These are phyloP conservation scores for Diversispora eburnea DNA, from an alignment of 192 early-diverging fungal species.

Conservation along the genomic window DNA sequence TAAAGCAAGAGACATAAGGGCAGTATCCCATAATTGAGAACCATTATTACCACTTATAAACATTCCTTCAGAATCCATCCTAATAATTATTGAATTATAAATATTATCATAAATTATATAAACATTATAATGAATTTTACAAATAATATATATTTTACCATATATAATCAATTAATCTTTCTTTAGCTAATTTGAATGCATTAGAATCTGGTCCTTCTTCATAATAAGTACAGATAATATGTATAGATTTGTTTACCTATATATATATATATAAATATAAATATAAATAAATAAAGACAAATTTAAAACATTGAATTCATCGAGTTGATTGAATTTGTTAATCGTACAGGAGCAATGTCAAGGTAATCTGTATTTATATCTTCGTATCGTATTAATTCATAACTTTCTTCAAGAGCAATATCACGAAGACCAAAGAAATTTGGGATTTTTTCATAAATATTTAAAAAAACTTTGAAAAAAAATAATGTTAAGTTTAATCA, in stretches of 20 bases:
- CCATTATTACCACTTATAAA: constrained; percentile 96
- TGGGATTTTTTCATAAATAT: constrained; percentile 73
- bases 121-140: neutral
- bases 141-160: constrained; percentile 56
- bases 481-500: neutral
- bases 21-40: constrained; percentile 94
- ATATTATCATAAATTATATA: neutral
- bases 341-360: constrained; percentile 85
- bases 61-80: constrained; percentile 82
- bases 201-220: constrained; percentile 81
- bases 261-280: neutral
- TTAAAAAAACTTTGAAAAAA: constrained; percentile 41
- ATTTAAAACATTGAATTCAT: neutral
- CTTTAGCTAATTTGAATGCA: constrained; percentile 70
- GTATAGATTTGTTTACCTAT: constrained; percentile 78
- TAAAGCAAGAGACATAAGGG: constrained; percentile 81
- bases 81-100: constrained; percentile 6
- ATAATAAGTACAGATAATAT: constrained; percentile 84
- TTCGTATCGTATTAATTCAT: constrained; percentile 83
- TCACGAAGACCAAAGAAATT: constrained; percentile 51
- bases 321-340: neutral
- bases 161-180: constrained; percentile 78
- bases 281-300: no score
- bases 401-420: constrained; percentile 66
- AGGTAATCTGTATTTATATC: constrained; percentile 85